Base-by-base conservation (phyloP, 768 basidiomycete genomes). In the Boletus tylopilopsis region DNA sequence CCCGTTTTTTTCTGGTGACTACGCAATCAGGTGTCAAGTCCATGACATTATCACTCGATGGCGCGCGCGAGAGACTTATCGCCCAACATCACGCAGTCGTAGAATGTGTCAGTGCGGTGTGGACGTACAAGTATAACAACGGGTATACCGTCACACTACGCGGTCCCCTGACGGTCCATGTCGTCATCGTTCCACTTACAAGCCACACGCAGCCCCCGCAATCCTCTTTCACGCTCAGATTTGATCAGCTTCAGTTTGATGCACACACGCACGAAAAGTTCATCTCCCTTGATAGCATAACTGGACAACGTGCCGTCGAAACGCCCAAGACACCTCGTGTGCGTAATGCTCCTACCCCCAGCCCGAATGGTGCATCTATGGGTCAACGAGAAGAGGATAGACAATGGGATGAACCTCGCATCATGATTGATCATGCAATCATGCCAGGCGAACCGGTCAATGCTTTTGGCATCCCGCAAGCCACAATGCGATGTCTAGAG, bases 401-500 rank as follows among this genome's bases (percentile, higher is more conserved):
- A 57, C 76, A 73, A 59, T 82, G 81, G 76, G 86, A 87, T 35
- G 87, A 89, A 55, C 82, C 81, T 7, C 68, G 81, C 48, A 68
- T 81, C 35, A 57, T 76, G 42, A 80, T 87, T 40, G 80, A 82
- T 16, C 72, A 71, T 30, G 85, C 79, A 27, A 73, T 73, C n/a
- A 79, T 90, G 56, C 90, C 90, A 12, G 80, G 81, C 5, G 89
- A 90, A 59, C 90, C 90, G 9, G 87, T 92, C 44, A 91, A 91
- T 60, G 87, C 86, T 19, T 92, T 91, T 68, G 90, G 90, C 5
- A 89, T 92, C 45, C 88, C 90, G 6, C 88, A 91, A 62, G 88
- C 87, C 3, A 90, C 90, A 16, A 91, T 91, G 90, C 76, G 90
- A 46, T 90, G 88, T 76, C 71, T 92, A 30, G 90, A 92, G 77